Evolutionary conservation across 2,329 filamentous ascomycete species (phyloP).

Genomic region (Lecanicillium sp.): DNA sequence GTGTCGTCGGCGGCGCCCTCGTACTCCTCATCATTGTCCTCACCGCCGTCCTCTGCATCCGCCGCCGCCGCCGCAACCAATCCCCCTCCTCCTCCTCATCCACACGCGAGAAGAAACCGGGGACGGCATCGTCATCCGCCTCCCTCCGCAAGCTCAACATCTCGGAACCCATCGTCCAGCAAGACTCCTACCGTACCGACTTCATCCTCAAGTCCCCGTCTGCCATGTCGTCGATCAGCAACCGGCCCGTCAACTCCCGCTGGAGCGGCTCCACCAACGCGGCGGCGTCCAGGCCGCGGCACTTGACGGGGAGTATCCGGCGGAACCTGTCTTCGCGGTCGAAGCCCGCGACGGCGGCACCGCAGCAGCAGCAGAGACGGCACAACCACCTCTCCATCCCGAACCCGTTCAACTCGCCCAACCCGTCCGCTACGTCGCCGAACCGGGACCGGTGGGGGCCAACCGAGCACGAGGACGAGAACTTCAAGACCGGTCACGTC

Average conservation of each 20-base stretch:
- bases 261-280: constrained; percentile 15
- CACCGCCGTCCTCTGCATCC: constrained; percentile 18
- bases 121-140: constrained; percentile 18
- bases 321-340: neutral
- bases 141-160: constrained; percentile 34
- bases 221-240: constrained; percentile 15
- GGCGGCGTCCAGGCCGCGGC: constrained; percentile 14
- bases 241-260: constrained; percentile 14
- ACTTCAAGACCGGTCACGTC: constrained; percentile 9
- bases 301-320: too few relatives aligned
- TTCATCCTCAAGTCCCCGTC: constrained; percentile 41
- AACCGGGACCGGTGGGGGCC: constrained; percentile 2
- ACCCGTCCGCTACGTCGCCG: constrained; percentile 20
- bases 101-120: too few relatives aligned
- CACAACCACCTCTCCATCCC: constrained; percentile 26
- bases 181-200: constrained; percentile 41
- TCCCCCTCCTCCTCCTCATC: too few relatives aligned
- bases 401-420: constrained; percentile 31
- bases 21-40: constrained; percentile 8
- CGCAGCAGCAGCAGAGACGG: constrained; percentile 14
- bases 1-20: constrained; percentile 8
- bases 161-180: constrained; percentile 48
- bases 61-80: constrained; percentile 15
- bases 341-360: neutral
- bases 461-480: neutral